Evolutionary conservation across 2,329 filamentous ascomycete genomes (phyloP).

Genomic region (Shiraia sp.): DNA sequence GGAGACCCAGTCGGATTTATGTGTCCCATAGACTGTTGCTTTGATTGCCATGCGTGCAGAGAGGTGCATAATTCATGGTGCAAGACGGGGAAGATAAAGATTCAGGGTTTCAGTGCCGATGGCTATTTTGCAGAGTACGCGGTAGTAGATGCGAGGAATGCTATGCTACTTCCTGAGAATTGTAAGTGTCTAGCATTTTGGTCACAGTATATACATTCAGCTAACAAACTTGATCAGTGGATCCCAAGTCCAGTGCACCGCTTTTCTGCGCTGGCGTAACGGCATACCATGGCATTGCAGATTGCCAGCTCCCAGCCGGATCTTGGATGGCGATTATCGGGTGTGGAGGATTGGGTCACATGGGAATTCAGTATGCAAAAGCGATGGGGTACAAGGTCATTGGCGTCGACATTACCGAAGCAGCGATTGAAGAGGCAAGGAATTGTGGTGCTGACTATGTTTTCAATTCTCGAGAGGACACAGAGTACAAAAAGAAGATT

Average conservation of each 20-base stretch:
- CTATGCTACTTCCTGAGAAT: slow-evolving; percentile 32
- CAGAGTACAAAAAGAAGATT: slow-evolving; percentile 34
- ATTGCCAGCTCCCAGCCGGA: slow-evolving; percentile 30
- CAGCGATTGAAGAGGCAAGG: slow-evolving; percentile 34
- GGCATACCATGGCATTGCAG: slow-evolving; percentile 34
- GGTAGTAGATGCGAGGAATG: slow-evolving; percentile 32
- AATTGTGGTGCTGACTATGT: slow-evolving; percentile 37
- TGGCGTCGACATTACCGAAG: slow-evolving; percentile 34
- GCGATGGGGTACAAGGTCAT: slow-evolving; percentile 40
- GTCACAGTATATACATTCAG: neutral
- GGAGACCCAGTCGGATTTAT: slow-evolving; percentile 41
- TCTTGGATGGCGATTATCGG: slow-evolving; percentile 37
- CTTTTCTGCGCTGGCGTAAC: slow-evolving; percentile 40
- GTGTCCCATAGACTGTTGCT: slow-evolving; percentile 39
- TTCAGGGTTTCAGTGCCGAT: slow-evolving; percentile 33
- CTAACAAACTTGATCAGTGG: slow-evolving; percentile 18
- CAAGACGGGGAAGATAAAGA: slow-evolving; percentile 32
- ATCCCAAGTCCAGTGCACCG: slow-evolving; percentile 29
- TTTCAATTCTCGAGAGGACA: slow-evolving; percentile 34
- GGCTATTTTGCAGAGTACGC: slow-evolving; percentile 40
- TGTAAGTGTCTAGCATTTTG: slow-evolving; percentile 14
- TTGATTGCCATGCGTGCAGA: slow-evolving; percentile 34
- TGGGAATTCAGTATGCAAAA: slow-evolving; percentile 39
- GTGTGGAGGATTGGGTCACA: slow-evolving; percentile 38
- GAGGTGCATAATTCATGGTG: slow-evolving; percentile 36